phyloP scores from a whole-genome alignment of 345 rosid genomes.

The Citrus glauca region DNA sequence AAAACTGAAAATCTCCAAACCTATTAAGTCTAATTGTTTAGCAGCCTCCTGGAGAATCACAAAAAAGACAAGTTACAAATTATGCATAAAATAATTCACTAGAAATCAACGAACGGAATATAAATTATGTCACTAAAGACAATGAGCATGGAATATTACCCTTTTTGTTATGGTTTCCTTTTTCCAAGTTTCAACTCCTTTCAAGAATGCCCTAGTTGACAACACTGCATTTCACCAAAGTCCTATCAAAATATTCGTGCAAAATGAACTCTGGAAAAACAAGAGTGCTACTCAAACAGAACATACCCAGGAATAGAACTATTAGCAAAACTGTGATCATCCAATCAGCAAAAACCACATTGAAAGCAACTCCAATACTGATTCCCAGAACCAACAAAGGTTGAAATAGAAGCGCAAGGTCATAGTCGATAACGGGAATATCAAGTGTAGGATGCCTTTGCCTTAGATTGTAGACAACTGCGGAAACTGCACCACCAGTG shows the following conservation, averaged over 20 bases:
- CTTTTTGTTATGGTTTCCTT: constrained; percentile 35
- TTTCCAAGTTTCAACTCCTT: constrained; percentile 52
- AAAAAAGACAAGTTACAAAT: not conserved
- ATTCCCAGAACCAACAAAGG: constrained; percentile 48
- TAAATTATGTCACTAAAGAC: not conserved
- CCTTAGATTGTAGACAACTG: constrained; percentile 4
- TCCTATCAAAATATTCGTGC: not conserved
- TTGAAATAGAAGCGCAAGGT: constrained; percentile 43
- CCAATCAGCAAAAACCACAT: constrained; percentile 50
- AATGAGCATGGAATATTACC: constrained; percentile 12
- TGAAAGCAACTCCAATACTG: constrained; percentile 43
- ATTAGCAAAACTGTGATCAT: constrained; percentile 48
- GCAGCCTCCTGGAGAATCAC: constrained; percentile 32
- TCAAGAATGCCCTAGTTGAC: constrained; percentile 42
- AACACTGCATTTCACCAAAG: constrained; percentile 18
- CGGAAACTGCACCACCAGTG: not conserved
- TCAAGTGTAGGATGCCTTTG: constrained; percentile 51
- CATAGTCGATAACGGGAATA: constrained; percentile 44
- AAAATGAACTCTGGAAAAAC: not conserved
- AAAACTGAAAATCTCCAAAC: constrained; percentile 11
- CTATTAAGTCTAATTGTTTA: constrained; percentile 6
- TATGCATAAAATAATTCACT: not conserved
- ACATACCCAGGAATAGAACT: constrained; percentile 31
- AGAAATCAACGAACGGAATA: not conserved
- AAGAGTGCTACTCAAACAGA: not conserved